phyloP scores from a whole-genome alignment of 805 yeast genomes.

The Metschnikowia vanudenii region DNA sequence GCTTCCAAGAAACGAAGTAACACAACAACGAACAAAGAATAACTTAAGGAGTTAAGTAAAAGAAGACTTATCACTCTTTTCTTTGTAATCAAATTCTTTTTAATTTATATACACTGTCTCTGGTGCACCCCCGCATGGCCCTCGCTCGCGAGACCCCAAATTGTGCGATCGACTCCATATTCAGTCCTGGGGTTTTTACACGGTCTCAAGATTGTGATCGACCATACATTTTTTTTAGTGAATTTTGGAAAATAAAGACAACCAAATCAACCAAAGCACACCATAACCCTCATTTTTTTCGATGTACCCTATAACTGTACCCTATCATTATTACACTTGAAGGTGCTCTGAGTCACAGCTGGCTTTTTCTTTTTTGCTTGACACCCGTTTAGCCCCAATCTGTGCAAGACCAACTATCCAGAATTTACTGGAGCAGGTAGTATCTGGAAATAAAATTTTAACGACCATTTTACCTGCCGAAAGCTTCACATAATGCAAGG shows the following conservation, averaged over 20 bases:
- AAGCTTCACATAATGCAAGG: constrained; percentile 1
- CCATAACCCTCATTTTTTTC: no score
- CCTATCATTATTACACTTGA: neutral
- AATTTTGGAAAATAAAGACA: neutral
- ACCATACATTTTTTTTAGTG: neutral
- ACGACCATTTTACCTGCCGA: neutral
- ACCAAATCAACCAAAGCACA: neutral
- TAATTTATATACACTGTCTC: no score
- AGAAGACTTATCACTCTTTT: no score
- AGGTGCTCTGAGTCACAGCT: neutral
- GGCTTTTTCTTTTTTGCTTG: neutral
- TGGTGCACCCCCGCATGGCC: no score
- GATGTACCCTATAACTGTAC: no score
- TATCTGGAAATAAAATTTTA: neutral
- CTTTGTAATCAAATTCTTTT: no score
- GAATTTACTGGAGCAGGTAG: neutral
- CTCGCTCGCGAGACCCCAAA: neutral
- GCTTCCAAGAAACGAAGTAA: no score
- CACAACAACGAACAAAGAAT: no score
- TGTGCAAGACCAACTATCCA: no score
- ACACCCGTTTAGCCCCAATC: neutral
- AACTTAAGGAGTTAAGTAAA: no score
- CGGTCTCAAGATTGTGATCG: neutral
- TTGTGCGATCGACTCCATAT: neutral
- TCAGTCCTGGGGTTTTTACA: neutral